Base-by-base conservation (phyloP, 1,284 basidiomycete species). In the Leccinum griseonigrum region DNA sequence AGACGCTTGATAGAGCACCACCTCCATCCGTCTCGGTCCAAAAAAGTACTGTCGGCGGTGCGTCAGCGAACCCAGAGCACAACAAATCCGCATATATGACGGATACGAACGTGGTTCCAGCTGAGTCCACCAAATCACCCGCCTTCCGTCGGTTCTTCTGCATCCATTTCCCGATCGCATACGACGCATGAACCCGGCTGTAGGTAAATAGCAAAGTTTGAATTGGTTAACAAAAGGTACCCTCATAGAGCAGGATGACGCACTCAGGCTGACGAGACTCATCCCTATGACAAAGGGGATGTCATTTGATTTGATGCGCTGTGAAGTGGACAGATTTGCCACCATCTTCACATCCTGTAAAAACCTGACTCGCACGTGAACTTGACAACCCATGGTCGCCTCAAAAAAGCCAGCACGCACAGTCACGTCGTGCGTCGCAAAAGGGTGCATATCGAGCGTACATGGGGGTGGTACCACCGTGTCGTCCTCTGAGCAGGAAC, bases 71-170 rank as follows among this genome's bases (percentile, higher is more conserved):
- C 22, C 22, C 18, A 32, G 6, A 6, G 51, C 5, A 26, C 22
- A 18, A 1, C 3, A 18, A 13, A 56, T 3, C 16, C 18, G n/a
- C 4, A 46, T 46, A 46, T n/a, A n/a, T n/a, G n/a, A n/a, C n/a
- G n/a, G 18, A 51, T 13, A 57, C 72, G 11, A 4, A 74, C 72
- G 9, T 75, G 66, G 54, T 74, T 74, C 74, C 72, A 74, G 60
- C 74, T 62, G n/a, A n/a, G 34, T 76, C 72, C 3, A 74, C 59
- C 1, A 74, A 3, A n/a, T 75, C 74, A 3, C 74, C 73, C 29
- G 69, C 71, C 2, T 71, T 72, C 1, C 28, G 54, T 1, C 73
- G 67, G 56, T 75, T 74, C 57, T 11, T 22, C 57, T 67, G 64
- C 71, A 75, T 75, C 61, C 7, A 66, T 14, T 55, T 71, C 40